Evolutionary conservation across 177 flowering plant species (phyloP).

Genomic region (Vitis hybrid): DNA sequence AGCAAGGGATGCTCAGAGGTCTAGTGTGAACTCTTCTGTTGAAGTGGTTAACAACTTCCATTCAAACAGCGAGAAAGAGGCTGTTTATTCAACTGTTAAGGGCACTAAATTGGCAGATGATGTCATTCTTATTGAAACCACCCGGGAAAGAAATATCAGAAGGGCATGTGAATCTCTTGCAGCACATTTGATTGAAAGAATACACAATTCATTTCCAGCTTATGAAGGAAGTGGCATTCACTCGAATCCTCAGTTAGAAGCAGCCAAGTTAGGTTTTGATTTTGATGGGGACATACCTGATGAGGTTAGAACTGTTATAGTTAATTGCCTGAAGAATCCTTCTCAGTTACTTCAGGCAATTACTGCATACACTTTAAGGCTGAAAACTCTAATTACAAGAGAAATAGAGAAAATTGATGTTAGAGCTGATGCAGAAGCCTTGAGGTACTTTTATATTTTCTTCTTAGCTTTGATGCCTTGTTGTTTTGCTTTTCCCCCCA

Average conservation of each 20-base stretch:
- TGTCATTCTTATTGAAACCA: slow-evolving; percentile 81
- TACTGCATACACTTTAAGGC: slow-evolving; percentile 62
- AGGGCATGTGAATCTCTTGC: slow-evolving; percentile 90
- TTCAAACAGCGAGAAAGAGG: slow-evolving; percentile 54
- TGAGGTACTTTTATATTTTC: slow-evolving; percentile 53
- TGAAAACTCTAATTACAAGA: slow-evolving; percentile 65
- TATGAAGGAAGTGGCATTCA: slow-evolving; percentile 87
- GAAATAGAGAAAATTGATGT: slow-evolving; percentile 92
- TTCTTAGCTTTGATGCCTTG: not conserved
- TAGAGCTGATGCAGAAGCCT: slow-evolving; percentile 91
- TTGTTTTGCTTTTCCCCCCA: not conserved
- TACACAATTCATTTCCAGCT: slow-evolving; percentile 75
- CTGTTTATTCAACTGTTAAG: slow-evolving; percentile 77
- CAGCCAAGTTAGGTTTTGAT: slow-evolving; percentile 73
- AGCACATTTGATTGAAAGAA: slow-evolving; percentile 59
- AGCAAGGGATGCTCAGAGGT: slow-evolving; percentile 84
- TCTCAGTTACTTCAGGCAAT: slow-evolving; percentile 80
- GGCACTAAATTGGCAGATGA: slow-evolving; percentile 77
- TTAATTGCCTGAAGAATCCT: slow-evolving; percentile 66
- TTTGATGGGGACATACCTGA: slow-evolving; percentile 84
- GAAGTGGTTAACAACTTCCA: slow-evolving; percentile 54
- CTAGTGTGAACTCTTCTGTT: slow-evolving; percentile 37
- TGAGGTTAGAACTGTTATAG: slow-evolving; percentile 61
- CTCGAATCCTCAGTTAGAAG: slow-evolving; percentile 70
- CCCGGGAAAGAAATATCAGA: slow-evolving; percentile 73